Base-by-base conservation (phyloP, 169 alveolate species). In the Plasmodium knowlesi region DNA sequence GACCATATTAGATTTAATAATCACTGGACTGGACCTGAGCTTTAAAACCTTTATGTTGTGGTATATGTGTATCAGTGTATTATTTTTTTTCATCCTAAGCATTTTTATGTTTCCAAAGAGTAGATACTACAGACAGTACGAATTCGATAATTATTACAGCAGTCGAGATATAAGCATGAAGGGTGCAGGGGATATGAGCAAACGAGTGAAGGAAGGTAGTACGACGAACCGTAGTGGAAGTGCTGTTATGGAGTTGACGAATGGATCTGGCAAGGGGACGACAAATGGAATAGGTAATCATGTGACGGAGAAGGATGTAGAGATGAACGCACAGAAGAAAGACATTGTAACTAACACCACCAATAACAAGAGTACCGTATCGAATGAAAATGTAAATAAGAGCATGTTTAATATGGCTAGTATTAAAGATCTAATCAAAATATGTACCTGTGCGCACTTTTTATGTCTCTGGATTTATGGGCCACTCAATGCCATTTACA, bases 111-210 rank as follows among this genome's bases (percentile, higher is more conserved):
- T 82, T 16, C 96, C 96, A 1, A 84, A 43, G 19, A 86, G n/a
- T 53, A 54, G 96, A 53, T 95, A 88, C 78, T 95, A 84, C 39
- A 72, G 94, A 41, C 96, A 95, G 71, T 71, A 91, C 50, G 96
- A 95, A 78, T 57, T 95, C 22, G 96, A 95, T 53, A 85, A 92
- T 32, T 89, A 89, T 61, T 89, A 89, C 46, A 89, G 22, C n/a
- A 61, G 43, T n/a, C 57, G 50, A 22, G 86, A 79, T 30, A 16
- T 79, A 1, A 25, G 30, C 34, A 79, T 89, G 67, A 67, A 34
- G 14, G 76, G 22, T 0, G 50, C 22, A 5, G 81, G 30, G 5
- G 89, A 88, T 10, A 30, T 74, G 50, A 37, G 53, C 3, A 73
- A 22, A 0, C 53, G 22, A 0, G 82, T 39, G 0, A 73, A 25